A percentile compares a stretch with the other conserved stretches of the same genome.
Evolutionary conservation across 2,329 filamentous ascomycete species (phyloP).

Genomic region (Hymenoscyphus fructigenus): DNA sequence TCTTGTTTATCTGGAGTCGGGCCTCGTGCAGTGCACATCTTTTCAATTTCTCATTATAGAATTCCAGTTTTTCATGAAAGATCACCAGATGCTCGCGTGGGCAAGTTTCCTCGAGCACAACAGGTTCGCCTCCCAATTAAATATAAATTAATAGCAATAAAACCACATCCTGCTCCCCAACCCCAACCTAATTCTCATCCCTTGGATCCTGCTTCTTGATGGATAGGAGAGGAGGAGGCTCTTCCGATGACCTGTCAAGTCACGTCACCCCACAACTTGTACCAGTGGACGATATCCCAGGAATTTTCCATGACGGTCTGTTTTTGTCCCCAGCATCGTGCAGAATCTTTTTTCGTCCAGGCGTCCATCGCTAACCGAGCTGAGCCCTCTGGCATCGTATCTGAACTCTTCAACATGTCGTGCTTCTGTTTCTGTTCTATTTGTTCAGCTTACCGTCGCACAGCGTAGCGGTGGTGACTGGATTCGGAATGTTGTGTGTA

Average conservation of each 20-base stretch:
- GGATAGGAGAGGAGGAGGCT: background rate
- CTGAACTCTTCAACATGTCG: slow-evolving; percentile 4
- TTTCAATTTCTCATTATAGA: background rate
- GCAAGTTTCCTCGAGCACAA: background rate
- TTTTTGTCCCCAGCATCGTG: slow-evolving; percentile 4
- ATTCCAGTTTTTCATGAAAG: background rate
- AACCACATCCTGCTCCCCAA: background rate
- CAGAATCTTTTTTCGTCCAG: background rate
- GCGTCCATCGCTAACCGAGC: slow-evolving; percentile 8
- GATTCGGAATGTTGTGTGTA: background rate
- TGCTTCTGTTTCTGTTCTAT: slow-evolving; percentile 8
- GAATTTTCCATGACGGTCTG: background rate
- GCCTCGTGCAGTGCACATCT: background rate
- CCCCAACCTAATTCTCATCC: background rate
- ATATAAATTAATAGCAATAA: slow-evolving; percentile 8
- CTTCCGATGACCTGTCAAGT: background rate
- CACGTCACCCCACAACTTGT: slow-evolving; percentile 1
- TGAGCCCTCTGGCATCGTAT: slow-evolving; percentile 7
- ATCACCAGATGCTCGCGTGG: slow-evolving; percentile 7
- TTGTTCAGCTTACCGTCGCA: slow-evolving; percentile 8
- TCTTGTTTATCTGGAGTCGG: background rate
- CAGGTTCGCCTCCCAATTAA: slow-evolving; percentile 4
- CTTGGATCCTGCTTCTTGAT: background rate
- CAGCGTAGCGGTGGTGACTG: slow-evolving; percentile 1
- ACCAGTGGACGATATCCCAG: background rate